Percentiles rank a stretch among this genome's conserved stretches.
Evolutionary conservation across 306 rosid genomes (phyloP).

Genomic region (Citrullus mucosospermus): DNA sequence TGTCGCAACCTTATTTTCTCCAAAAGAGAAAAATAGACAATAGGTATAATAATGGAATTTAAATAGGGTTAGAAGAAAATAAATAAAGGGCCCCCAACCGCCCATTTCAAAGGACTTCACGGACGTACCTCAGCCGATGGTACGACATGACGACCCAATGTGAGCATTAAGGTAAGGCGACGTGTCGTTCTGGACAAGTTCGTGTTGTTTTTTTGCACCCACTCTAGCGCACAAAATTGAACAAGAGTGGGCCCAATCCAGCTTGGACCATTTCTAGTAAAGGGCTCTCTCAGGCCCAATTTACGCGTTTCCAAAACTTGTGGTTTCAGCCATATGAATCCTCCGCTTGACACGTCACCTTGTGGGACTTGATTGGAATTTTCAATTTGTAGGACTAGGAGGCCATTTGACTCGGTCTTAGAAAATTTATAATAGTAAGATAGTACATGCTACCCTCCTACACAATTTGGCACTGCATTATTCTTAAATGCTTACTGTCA

Average conservation of each 20-base stretch:
- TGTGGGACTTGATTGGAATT: not conserved
- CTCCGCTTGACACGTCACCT: not conserved
- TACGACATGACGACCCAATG: not conserved
- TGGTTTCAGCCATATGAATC: not conserved
- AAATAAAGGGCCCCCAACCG: not conserved
- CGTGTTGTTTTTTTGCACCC: not conserved
- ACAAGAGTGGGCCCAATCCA: not conserved
- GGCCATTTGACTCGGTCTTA: not conserved
- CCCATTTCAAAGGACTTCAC: not conserved
- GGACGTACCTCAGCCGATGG: not conserved
- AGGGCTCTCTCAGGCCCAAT: slow-evolving; percentile 2
- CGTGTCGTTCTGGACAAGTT: not conserved
- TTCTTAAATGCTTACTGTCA: no score
- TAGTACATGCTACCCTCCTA: no score
- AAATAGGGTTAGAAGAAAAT: not conserved
- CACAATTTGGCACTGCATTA: no score
- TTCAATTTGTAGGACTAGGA: not conserved
- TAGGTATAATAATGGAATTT: not conserved
- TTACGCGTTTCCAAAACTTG: not conserved
- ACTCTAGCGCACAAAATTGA: not conserved
- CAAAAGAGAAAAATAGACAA: not conserved
- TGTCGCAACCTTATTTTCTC: not conserved
- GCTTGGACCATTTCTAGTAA: not conserved
- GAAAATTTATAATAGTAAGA: no score
- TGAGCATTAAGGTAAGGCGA: not conserved